These are phyloP conservation scores for Sphaerulina musiva DNA, from an alignment of 2,329 filamentous ascomycete genomes.

Conservation along the genomic window DNA sequence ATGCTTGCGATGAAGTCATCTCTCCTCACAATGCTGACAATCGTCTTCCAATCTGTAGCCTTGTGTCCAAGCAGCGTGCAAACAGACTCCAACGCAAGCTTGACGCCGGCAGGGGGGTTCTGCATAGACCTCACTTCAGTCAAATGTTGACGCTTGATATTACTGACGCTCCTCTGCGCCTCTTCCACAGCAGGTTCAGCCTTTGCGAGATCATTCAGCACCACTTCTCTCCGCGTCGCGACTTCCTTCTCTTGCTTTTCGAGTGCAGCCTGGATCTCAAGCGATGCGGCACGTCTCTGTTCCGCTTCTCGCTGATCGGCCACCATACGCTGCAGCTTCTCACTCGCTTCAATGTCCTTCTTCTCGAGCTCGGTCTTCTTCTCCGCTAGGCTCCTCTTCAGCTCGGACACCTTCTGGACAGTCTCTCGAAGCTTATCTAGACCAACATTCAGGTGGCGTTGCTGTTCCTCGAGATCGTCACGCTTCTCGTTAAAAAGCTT, in stretches of 20 bases:
- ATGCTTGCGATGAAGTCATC: slow-evolving; percentile 99
- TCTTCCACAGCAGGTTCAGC: slow-evolving; percentile 90
- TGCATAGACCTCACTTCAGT: slow-evolving; percentile 97
- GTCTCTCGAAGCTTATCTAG: slow-evolving; percentile 95
- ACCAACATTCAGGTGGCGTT: slow-evolving; percentile 95
- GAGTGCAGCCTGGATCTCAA: slow-evolving; percentile 80
- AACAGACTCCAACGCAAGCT: slow-evolving; percentile 89
- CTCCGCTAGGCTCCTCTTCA: slow-evolving; percentile 81
- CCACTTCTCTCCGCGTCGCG: slow-evolving; percentile 72
- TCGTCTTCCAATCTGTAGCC: slow-evolving; percentile 82
- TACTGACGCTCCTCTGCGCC: slow-evolving; percentile 92
- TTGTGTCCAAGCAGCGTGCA: slow-evolving; percentile 90
- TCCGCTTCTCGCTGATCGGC: slow-evolving; percentile 93
- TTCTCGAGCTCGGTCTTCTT: slow-evolving; percentile 90
- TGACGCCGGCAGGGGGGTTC: slow-evolving; percentile 83
- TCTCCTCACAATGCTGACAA: slow-evolving; percentile 77
- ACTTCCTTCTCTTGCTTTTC: slow-evolving; percentile 88
- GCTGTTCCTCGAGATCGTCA: slow-evolving; percentile 96
- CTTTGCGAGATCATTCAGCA: slow-evolving; percentile 77
- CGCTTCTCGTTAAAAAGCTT: slow-evolving; percentile 97
- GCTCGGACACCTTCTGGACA: slow-evolving; percentile 90
- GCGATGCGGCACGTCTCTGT: slow-evolving; percentile 76
- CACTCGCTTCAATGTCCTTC: slow-evolving; percentile 92
- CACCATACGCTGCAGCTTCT: slow-evolving; percentile 95
- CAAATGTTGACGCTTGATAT: slow-evolving; percentile 95